Percentiles rank a stretch among this genome's conserved stretches.
Evolutionary conservation across 371 early-diverging fungal species (phyloP).

Genomic region (Syncephalastrum racemosum): DNA sequence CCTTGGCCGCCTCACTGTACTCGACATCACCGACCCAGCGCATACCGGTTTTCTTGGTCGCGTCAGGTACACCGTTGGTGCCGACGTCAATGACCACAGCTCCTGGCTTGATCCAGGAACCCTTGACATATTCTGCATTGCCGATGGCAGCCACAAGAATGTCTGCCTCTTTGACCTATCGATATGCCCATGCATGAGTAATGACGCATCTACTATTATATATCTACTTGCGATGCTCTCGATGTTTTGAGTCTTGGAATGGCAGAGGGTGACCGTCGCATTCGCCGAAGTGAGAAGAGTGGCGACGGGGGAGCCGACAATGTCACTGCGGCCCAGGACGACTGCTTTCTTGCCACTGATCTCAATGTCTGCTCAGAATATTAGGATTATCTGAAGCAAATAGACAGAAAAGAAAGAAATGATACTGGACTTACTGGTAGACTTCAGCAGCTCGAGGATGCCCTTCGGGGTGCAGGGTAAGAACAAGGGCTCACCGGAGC

Average conservation of each 20-base stretch:
- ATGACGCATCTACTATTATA: background rate
- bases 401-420: too few species aligned
- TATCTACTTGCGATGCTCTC: constrained; percentile 12
- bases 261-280: constrained; percentile 93
- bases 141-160: constrained; percentile 91
- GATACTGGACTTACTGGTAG: constrained; percentile 31
- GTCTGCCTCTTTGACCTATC: constrained; percentile 71
- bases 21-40: constrained; percentile 94
- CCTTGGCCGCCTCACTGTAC: constrained; percentile 63
- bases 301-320: constrained; percentile 90
- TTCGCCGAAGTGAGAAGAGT: constrained; percentile 73
- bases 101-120: constrained; percentile 89
- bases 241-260: constrained; percentile 76
- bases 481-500: constrained; percentile 73
- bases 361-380: constrained; percentile 30
- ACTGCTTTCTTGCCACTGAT: constrained; percentile 83
- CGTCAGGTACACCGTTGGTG: constrained; percentile 80
- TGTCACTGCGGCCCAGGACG: constrained; percentile 91
- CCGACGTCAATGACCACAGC: constrained; percentile 95
- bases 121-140: constrained; percentile 74
- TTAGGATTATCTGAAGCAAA: background rate
- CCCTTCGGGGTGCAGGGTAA: constrained; percentile 93
- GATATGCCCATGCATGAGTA: background rate
- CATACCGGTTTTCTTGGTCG: constrained; percentile 81
- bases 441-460: constrained; percentile 74